phyloP scores from a whole-genome alignment of 768 basidiomycete genomes.

The Agrocybe praecox region DNA sequence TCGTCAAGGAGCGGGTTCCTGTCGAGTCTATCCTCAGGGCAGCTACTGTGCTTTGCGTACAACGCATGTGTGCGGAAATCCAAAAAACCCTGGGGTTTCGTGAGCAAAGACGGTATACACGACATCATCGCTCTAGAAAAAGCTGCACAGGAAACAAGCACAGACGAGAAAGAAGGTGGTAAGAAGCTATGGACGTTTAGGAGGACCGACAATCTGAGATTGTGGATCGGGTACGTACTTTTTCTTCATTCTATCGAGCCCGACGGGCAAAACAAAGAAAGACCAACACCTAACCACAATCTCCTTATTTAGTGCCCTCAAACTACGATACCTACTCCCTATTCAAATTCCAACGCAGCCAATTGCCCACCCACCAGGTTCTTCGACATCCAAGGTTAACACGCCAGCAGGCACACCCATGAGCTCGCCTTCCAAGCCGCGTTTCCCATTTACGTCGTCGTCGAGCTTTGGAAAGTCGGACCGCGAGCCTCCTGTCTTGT shows the following conservation, averaged over 20 bases:
- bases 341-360: slow-evolving; percentile 54
- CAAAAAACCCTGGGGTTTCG: slow-evolving; percentile 86
- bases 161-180: slow-evolving; percentile 44
- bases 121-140: slow-evolving; percentile 73
- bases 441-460: slow-evolving; percentile 29
- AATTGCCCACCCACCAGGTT: slow-evolving; percentile 14
- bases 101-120: slow-evolving; percentile 76
- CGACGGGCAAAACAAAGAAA: background rate
- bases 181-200: slow-evolving; percentile 83
- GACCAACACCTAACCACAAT: background rate
- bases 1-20: slow-evolving; percentile 47
- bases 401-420: slow-evolving; percentile 23
- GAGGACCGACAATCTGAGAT: slow-evolving; percentile 79
- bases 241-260: background rate
- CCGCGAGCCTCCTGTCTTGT: slow-evolving; percentile 52
- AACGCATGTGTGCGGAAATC: slow-evolving; percentile 82
- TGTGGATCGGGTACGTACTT: slow-evolving; percentile 79
- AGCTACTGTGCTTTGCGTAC: slow-evolving; percentile 79
- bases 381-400: slow-evolving; percentile 8
- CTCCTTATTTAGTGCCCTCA: slow-evolving; percentile 60
- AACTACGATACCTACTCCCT: slow-evolving; percentile 78
- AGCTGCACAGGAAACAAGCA: slow-evolving; percentile 38
- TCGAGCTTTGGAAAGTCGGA: slow-evolving; percentile 26
- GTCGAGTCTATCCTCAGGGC: slow-evolving; percentile 68
- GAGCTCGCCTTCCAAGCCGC: slow-evolving; percentile 32